Evolutionary conservation across 2,329 filamentous ascomycete genomes (phyloP), one percentile per base, ranked within the genome.

Genomic region (Mycosphaerella sp.): DNA sequence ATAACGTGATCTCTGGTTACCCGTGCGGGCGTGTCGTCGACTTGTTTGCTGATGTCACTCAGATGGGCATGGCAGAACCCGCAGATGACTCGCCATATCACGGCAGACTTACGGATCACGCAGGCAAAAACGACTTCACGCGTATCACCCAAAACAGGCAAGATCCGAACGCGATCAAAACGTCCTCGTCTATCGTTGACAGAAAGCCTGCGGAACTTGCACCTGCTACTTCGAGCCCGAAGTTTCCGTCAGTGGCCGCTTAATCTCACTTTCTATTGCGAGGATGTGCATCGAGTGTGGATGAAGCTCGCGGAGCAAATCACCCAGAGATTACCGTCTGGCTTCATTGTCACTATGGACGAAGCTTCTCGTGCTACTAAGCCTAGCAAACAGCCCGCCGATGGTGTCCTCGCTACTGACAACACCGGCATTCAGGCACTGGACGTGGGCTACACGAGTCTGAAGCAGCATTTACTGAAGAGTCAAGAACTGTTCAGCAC

Each of bases 21-120:
- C 6, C 28, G 28, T 30, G 10, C 6, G 28, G 10, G 10, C 41
- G 21, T 44, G 3, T 44, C 6, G 18, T 8, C 17, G 25, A 44
- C 28, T 14, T 27, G 18, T 27, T 7, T 56, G 32, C 47, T 44
- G 32, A 39, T 30, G 16, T 17, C 6, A 2, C 14, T 16, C 17
- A 91, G 87, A 75, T 96, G 91, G 91, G 90, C 91, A 35, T 85
- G 94, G 76, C 87, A 87, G 59, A 89, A 97, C 65, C 81, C 89
- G 1, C 86, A 93, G 65, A 68, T 85, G 30, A 90, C 90, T 4
- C 74, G 85, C 30, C 89, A 95, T 66, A 89, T 95, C 51, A 78
- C 85, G 10, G 70, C 77, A 10, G 75, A 78, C 28, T 76, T 81
- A 36, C 76, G 83, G n/a, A 73, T 87, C 32, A 73, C 77, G 1